phyloP scores from a whole-genome alignment of 805 yeast species.

The Kregervanrija pseudodelftensis region DNA sequence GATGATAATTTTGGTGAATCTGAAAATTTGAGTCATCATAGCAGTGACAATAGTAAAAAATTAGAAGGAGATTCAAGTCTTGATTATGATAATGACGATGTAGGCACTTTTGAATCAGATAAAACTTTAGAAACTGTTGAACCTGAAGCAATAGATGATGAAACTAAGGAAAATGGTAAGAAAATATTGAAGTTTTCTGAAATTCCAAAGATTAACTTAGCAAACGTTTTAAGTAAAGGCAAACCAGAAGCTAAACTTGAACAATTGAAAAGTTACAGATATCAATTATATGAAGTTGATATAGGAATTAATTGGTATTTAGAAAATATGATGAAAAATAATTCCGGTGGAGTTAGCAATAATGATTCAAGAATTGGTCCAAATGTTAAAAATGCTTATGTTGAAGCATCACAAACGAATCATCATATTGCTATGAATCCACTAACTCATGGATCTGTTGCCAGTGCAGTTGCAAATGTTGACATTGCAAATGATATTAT shows the following conservation, averaged over 20 bases:
- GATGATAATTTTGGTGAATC: too few relatives aligned
- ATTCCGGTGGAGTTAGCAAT: slow-evolving; percentile 1
- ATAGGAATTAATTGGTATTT: slow-evolving; percentile 57
- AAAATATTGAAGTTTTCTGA: too few relatives aligned
- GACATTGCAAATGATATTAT: slow-evolving; percentile 37
- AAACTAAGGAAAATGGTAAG: too few relatives aligned
- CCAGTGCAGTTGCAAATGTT: slow-evolving; percentile 5
- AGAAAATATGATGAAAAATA: slow-evolving; percentile 15
- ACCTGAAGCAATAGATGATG: too few relatives aligned
- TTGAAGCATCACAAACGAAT: slow-evolving; percentile 26
- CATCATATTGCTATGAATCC: not conserved
- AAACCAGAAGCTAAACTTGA: slow-evolving; percentile 30
- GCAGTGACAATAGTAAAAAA: too few relatives aligned
- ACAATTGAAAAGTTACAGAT: slow-evolving; percentile 36
- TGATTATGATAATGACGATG: too few relatives aligned
- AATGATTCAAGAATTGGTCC: slow-evolving; percentile 31
- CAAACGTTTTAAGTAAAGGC: too few relatives aligned
- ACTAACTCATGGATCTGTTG: slow-evolving; percentile 2
- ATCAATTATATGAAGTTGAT: slow-evolving; percentile 37
- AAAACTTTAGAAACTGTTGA: too few relatives aligned
- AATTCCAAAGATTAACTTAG: too few relatives aligned
- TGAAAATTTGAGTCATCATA: too few relatives aligned
- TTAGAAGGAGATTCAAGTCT: too few relatives aligned
- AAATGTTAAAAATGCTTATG: slow-evolving; percentile 59
- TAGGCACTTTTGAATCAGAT: too few relatives aligned